phyloP scores from a whole-genome alignment of 805 yeast genomes.

The Jamesozyma piceae region DNA sequence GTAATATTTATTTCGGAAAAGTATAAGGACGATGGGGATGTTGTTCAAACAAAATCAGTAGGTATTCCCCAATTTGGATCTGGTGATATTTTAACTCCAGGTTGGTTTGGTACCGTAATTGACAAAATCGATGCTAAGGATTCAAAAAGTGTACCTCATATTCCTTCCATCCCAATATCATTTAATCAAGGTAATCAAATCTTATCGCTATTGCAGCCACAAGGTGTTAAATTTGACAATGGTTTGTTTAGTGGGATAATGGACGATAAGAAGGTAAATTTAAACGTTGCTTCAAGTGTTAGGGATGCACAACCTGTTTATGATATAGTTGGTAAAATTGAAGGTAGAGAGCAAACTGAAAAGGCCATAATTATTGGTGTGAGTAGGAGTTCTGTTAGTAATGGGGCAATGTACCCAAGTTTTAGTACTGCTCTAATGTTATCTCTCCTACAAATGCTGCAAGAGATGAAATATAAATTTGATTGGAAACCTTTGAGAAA shows the following conservation, averaged over 20 bases:
- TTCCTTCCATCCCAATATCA: conserved; percentile 73
- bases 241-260: conserved; percentile 16
- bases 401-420: conserved; percentile 63
- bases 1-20: conserved; percentile 55
- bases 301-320: conserved; percentile 56
- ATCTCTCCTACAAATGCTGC: conserved; percentile 61
- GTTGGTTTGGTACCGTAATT: conserved; percentile 44
- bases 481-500: conserved; percentile 81
- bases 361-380: conserved; percentile 75
- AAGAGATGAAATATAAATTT: conserved; percentile 49
- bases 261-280: conserved; percentile 14
- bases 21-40: conserved; percentile 22
- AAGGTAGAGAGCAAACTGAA: conserved; percentile 71
- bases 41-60: conserved; percentile 37
- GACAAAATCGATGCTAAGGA: conserved; percentile 37
- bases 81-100: conserved; percentile 78
- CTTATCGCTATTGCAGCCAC: conserved; percentile 19
- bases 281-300: conserved; percentile 36
- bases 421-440: conserved; percentile 68
- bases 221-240: conserved; percentile 21
- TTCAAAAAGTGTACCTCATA: conserved; percentile 49
- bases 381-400: conserved; percentile 64
- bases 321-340: conserved; percentile 70
- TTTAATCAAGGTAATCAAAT: conserved; percentile 54
- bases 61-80: conserved; percentile 51